These are phyloP conservation scores for Alternaria sp. DNA, from an alignment of 2,329 filamentous ascomycete species.

Conservation along the genomic window DNA sequence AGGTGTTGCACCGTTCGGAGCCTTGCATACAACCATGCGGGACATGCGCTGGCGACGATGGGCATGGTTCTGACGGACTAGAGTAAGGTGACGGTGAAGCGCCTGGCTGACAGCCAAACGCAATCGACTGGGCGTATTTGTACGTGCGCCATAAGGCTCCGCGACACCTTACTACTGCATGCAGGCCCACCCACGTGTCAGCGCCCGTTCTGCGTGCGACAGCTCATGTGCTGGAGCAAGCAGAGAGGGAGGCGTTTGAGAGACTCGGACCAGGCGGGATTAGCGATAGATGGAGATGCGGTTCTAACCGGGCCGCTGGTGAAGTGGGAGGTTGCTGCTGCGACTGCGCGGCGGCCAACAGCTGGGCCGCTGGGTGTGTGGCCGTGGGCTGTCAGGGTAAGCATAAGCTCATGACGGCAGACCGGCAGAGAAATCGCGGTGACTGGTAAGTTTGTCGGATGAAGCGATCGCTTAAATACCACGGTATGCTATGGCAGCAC, in stretches of 20 bases:
- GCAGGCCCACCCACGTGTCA: constrained; percentile 26
- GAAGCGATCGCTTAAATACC: constrained; percentile 11
- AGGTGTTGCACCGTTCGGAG: constrained; percentile 10
- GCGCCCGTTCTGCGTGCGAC: constrained; percentile 14
- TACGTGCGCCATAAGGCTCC: constrained; percentile 16
- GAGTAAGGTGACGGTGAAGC: constrained; percentile 7
- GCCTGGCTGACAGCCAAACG: constrained; percentile 19
- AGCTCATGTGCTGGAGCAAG: constrained; percentile 9
- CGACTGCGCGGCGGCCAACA: not conserved
- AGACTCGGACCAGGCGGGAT: not conserved
- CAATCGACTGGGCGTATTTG: constrained; percentile 2
- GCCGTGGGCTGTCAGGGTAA: not conserved
- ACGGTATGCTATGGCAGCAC: not conserved
- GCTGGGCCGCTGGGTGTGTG: not conserved
- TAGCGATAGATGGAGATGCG: constrained; percentile 8
- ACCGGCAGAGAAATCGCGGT: constrained; percentile 1
- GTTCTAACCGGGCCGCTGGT: constrained; percentile 13
- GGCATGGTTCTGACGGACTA: constrained; percentile 11
- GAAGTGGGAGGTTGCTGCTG: not conserved
- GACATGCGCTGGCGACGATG: constrained; percentile 18
- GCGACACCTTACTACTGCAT: constrained; percentile 22
- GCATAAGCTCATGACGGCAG: constrained; percentile 7
- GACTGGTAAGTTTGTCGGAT: constrained; percentile 5
- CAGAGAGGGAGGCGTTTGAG: not conserved
- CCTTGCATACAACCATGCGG: constrained; percentile 11